Evolutionary conservation across 257 asterid genomes (phyloP).

Genomic region (Solanum etuberosum): DNA sequence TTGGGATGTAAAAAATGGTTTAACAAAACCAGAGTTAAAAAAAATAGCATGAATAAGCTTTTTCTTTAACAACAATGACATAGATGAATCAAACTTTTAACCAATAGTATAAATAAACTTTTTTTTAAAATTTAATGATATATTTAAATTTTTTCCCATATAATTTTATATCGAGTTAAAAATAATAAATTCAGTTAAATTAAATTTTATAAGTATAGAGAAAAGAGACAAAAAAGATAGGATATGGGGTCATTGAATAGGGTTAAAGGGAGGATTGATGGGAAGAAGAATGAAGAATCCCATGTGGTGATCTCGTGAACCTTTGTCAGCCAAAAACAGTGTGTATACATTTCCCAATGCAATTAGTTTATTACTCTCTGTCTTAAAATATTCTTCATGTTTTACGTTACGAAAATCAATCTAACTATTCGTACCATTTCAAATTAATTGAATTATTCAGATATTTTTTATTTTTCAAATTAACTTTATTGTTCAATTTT

Average conservation of each 20-base stretch:
- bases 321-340: conserved; percentile 13
- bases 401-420: background rate
- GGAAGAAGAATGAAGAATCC: background rate
- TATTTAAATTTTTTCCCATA: no score
- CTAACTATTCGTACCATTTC: no score
- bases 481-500: no score
- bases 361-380: background rate
- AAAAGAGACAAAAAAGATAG: background rate
- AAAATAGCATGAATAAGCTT: no score
- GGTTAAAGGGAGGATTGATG: background rate
- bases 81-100: no score
- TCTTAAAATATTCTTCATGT: background rate
- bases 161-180: background rate
- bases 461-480: no score
- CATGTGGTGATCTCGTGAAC: conserved; percentile 28
- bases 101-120: rapidly evolving
- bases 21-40: no score
- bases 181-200: background rate
- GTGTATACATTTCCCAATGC: background rate
- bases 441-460: no score
- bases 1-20: no score
- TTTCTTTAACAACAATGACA: no score
- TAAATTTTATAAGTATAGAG: background rate
- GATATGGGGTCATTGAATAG: background rate
- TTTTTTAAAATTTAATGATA: no score